Conservation (phyloP, 495 filamentous ascomycete species). For the Talaromyces thailandensis region DNA sequence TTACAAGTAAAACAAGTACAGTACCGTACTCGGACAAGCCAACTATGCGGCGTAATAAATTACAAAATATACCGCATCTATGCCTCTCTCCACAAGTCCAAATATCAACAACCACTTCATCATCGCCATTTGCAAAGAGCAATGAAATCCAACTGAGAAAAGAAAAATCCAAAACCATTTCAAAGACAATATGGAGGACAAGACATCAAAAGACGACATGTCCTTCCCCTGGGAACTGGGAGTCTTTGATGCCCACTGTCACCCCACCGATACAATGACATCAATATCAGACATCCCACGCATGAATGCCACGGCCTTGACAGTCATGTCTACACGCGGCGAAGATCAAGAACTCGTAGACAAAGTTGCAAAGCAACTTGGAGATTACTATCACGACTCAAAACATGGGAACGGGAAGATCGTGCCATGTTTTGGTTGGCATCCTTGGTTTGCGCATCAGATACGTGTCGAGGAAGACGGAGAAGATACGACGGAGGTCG, state of each 20-base stretch:
- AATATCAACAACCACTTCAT: neutral
- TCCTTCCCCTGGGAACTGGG: conserved; percentile 78
- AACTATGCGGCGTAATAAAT: too few relatives aligned
- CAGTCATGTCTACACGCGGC: conserved; percentile 80
- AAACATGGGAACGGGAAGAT: conserved; percentile 26
- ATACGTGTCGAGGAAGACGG: conserved; percentile 60
- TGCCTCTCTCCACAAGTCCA: neutral
- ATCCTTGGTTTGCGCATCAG: conserved; percentile 96
- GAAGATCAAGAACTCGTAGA: conserved; percentile 84
- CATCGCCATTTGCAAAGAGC: conserved; percentile 13
- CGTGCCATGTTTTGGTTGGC: conserved; percentile 91
- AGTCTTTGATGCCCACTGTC: conserved; percentile 89
- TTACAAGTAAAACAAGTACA: too few relatives aligned
- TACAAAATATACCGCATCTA: too few relatives aligned
- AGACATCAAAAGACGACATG: conserved; percentile 5
- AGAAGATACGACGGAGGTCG: conserved; percentile 14
- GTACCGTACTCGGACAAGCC: too few relatives aligned
- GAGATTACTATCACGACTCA: conserved; percentile 12
- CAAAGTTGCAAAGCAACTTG: conserved; percentile 46
- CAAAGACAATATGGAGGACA: neutral
- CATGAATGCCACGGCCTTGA: conserved; percentile 73
- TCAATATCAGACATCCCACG: conserved; percentile 53
- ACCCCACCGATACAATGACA: conserved; percentile 93
- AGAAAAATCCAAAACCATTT: too few relatives aligned
- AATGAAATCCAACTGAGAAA: too few relatives aligned